Evolutionary conservation across 2,329 filamentous ascomycete species (phyloP).

Genomic region (Lecanicillium sp.): DNA sequence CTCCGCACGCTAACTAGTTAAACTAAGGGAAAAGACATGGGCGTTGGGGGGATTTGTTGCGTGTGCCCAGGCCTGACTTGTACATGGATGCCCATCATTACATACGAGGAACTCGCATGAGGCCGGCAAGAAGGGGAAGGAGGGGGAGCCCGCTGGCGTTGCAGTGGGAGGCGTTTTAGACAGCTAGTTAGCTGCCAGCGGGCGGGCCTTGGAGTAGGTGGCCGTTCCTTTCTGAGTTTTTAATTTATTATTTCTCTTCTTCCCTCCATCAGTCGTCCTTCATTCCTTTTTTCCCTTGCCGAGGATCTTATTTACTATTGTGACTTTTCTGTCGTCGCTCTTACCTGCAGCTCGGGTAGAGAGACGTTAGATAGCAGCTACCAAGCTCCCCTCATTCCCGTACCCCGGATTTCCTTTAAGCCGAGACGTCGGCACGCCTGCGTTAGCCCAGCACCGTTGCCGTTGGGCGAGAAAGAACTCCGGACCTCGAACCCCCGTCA

Average conservation of each 20-base stretch:
- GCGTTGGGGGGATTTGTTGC: background rate
- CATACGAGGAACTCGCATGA: background rate
- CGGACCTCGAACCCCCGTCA: background rate
- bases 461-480: no score
- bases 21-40: no score
- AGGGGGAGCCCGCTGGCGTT: background rate
- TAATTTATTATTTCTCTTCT: background rate
- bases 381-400: no score
- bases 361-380: no score
- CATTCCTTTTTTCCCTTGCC: background rate
- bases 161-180: background rate
- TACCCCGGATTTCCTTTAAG: no score
- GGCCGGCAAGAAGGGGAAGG: background rate
- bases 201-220: background rate
- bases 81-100: constrained; percentile 13
- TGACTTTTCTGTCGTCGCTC: no score
- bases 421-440: no score
- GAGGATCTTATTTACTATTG: no score
- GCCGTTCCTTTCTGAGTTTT: background rate
- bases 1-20: constrained; percentile 11
- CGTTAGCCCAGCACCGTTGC: no score
- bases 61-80: constrained; percentile 5
- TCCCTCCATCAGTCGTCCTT: background rate
- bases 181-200: background rate
- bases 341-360: no score